Percentiles rank a stretch among this genome's conserved stretches.
Conservation (phyloP, 2,329 filamentous ascomycete genomes). For the Cordyceps tenuipes region DNA sequence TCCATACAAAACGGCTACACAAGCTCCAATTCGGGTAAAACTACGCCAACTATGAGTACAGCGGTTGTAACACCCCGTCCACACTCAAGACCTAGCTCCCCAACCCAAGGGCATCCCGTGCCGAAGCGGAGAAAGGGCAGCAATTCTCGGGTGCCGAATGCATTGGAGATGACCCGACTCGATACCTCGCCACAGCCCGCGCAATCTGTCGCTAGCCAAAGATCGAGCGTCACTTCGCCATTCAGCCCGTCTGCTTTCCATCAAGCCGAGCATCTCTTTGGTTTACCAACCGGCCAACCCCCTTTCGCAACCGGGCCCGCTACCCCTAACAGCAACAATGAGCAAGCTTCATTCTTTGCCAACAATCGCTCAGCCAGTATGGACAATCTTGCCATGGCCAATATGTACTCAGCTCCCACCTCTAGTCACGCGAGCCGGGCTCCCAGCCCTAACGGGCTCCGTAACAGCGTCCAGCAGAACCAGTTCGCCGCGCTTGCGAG, state of each 20-base stretch:
- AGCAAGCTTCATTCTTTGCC: slow-evolving; percentile 49
- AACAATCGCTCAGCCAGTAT: slow-evolving; percentile 53
- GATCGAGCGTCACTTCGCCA: slow-evolving; percentile 39
- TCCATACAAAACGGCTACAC: slow-evolving; percentile 38
- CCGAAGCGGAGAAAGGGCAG: slow-evolving; percentile 80
- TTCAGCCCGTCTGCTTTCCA: slow-evolving; percentile 43
- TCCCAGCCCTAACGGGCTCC: slow-evolving; percentile 57
- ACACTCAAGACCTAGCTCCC: slow-evolving; percentile 67
- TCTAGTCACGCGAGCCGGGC: slow-evolving; percentile 70
- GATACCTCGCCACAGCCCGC: slow-evolving; percentile 46
- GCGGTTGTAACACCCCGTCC: slow-evolving; percentile 21
- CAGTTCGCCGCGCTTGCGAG: slow-evolving; percentile 40
- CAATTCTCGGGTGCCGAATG: slow-evolving; percentile 61
- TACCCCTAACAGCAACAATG: slow-evolving; percentile 57
- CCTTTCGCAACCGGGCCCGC: slow-evolving; percentile 50
- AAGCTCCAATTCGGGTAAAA: slow-evolving; percentile 24
- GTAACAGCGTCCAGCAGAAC: slow-evolving; percentile 34
- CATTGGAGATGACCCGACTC: slow-evolving; percentile 73
- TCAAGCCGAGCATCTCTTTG: slow-evolving; percentile 38
- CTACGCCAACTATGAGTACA: slow-evolving; percentile 22
- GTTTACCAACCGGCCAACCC: slow-evolving; percentile 31
- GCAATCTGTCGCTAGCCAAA: slow-evolving; percentile 30
- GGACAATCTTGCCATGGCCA: slow-evolving; percentile 55
- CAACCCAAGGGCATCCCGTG: slow-evolving; percentile 55
- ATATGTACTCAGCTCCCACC: slow-evolving; percentile 62